Conservation (phyloP, 768 basidiomycete species). For the Suillus luteus region DNA sequence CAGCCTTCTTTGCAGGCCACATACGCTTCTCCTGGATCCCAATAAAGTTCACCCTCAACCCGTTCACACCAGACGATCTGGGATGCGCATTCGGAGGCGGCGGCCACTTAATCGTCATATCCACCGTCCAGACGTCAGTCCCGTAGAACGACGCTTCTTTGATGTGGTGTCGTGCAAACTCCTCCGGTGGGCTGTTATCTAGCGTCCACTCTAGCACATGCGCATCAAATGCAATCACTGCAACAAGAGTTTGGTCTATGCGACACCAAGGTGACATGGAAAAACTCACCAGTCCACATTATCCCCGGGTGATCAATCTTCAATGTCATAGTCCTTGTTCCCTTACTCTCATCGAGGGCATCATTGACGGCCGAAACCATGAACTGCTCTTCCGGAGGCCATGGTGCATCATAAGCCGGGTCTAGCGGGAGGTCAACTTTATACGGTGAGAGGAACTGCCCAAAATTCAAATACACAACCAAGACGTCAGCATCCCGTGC, state of each 20-base stretch:
- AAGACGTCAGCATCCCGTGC: background rate
- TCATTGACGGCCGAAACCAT: constrained; percentile 61
- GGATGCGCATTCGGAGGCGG: constrained; percentile 12
- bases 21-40: constrained; percentile 83
- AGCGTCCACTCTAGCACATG: constrained; percentile 86
- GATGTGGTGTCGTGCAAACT: constrained; percentile 80
- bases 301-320: constrained; percentile 74
- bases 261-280: background rate
- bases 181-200: constrained; percentile 75
- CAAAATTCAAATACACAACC: background rate
- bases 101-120: constrained; percentile 66
- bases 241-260: background rate
- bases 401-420: constrained; percentile 52
- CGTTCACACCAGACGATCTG: constrained; percentile 22
- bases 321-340: constrained; percentile 71
- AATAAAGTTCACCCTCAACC: constrained; percentile 69
- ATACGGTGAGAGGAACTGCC: constrained; percentile 81
- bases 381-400: constrained; percentile 45
- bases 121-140: constrained; percentile 68
- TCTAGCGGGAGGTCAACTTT: constrained; percentile 66
- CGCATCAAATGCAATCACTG: constrained; percentile 88
- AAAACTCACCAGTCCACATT: constrained; percentile 76
- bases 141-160: constrained; percentile 91
- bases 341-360: constrained; percentile 51
- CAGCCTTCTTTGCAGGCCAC: constrained; percentile 70